phyloP scores from a whole-genome alignment of 768 basidiomycete species.

The Pholiota molesta region DNA sequence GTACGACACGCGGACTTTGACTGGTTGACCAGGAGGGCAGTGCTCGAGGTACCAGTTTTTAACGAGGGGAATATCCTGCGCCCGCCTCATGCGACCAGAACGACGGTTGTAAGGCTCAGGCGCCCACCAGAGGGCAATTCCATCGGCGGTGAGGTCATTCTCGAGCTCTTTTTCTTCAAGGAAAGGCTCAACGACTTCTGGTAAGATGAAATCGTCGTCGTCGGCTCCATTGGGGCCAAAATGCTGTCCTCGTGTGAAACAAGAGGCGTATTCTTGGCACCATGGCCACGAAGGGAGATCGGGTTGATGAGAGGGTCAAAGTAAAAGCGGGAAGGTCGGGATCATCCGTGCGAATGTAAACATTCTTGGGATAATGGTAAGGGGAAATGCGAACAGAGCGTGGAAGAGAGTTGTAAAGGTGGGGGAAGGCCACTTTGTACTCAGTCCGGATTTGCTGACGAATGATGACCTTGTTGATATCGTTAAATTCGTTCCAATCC shows the following conservation, averaged over 20 bases:
- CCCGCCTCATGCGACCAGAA: constrained; percentile 89
- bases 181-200: constrained; percentile 79
- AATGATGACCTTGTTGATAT: constrained; percentile 99
- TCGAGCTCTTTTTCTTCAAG: constrained; percentile 77
- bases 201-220: constrained; percentile 87
- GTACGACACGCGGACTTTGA: constrained; percentile 98
- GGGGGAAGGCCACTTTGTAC: constrained; percentile 99
- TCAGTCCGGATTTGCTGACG: constrained; percentile 98
- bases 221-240: constrained; percentile 84
- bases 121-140: constrained; percentile 98
- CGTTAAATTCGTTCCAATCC: constrained; percentile 99
- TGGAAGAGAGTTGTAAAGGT: constrained; percentile 97
- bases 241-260: constrained; percentile 91
- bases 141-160: constrained; percentile 92
- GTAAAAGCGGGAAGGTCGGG: constrained; percentile 99
- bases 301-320: constrained; percentile 99
- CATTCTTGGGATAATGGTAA: constrained; percentile 94
- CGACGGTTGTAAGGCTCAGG: constrained; percentile 94
- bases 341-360: constrained; percentile 98
- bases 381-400: constrained; percentile 90
- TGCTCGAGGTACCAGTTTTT: constrained; percentile 99
- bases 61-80: constrained; percentile 93
- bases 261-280: constrained; percentile 79
- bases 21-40: constrained; percentile 93
- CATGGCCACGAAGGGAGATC: constrained; percentile 87